Evolutionary conservation across 306 rosid species (phyloP), one percentile per base, ranked within the genome.

Genomic region (Aeschynomene evenia): DNA sequence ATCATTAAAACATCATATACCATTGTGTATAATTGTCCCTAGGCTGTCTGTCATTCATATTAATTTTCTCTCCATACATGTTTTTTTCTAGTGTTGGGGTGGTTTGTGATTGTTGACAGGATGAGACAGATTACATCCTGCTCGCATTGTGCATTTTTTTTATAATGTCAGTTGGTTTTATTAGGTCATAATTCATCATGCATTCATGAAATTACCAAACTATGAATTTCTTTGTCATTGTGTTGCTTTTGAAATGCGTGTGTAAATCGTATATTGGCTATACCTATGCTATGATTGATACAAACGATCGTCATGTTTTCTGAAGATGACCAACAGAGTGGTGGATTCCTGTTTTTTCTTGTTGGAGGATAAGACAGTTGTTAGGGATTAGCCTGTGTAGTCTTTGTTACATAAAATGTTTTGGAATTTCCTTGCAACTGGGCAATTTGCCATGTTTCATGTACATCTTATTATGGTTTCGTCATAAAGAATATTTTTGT

Each of bases 191-290:
- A 24, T 46, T 70, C 77, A 76, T 84, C 73, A 72, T 79, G 87
- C 83, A 83, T 87, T 85, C 89, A 71, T 78, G 73, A 80, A 73
- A 60, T 81, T 78, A 77, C 78, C 77, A 69, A 59, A 36, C 63
- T 66, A 54, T 48, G 18, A n/a, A n/a, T 13, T 72, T 24, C 40
- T 36, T 64, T 71, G 62, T 62, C 60, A 63, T 62, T 66, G 23
- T 68, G 42, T 76, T 73, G 79, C 66, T 40, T 74, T 66, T 68
- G 79, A 74, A 73, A 48, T 66, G 78, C 74, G 79, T 40, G 58
- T 70, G 83, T 82, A 73, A 71, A 73, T 78, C 80, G 53, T 70
- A 67, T 57, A 11, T 23, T 62, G 82, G 82, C 45, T 80, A 31
- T 78, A 43, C 80, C 71, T 22, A 26, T 52, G 70, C 71, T 22